These are phyloP conservation scores for Cercospora canescens DNA, from an alignment of 2,329 filamentous ascomycete species.

Conservation along the genomic window DNA sequence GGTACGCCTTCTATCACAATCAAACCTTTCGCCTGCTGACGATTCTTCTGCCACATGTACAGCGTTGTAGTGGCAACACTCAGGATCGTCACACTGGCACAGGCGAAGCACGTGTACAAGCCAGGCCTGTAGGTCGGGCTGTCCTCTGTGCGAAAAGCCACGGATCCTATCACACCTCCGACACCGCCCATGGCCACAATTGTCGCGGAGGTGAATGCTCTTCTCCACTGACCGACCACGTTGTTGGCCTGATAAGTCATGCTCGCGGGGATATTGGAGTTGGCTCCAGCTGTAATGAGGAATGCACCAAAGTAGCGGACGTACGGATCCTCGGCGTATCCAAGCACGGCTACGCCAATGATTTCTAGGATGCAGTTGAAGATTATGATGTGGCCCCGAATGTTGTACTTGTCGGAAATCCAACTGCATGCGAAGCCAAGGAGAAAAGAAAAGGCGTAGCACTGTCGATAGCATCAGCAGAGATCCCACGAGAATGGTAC, in stretches of 20 bases:
- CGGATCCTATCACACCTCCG: slow-evolving; percentile 71
- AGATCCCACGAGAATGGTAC: neutral
- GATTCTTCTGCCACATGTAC: slow-evolving; percentile 12
- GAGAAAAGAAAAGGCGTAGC: slow-evolving; percentile 13
- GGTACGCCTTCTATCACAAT: slow-evolving; percentile 13
- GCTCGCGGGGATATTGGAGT: slow-evolving; percentile 72
- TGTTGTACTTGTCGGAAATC: slow-evolving; percentile 10
- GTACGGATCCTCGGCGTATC: slow-evolving; percentile 56
- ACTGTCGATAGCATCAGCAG: neutral
- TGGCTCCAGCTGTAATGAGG: slow-evolving; percentile 69
- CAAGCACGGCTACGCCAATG: slow-evolving; percentile 71
- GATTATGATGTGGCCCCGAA: slow-evolving; percentile 50
- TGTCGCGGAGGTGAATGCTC: slow-evolving; percentile 48
- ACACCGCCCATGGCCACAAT: slow-evolving; percentile 71
- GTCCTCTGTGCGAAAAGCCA: slow-evolving; percentile 61
- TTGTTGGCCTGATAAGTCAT: slow-evolving; percentile 86
- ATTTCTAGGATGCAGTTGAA: slow-evolving; percentile 64
- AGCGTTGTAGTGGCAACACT: slow-evolving; percentile 10
- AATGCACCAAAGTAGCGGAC: slow-evolving; percentile 75
- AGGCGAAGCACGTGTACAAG: slow-evolving; percentile 9
- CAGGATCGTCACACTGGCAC: slow-evolving; percentile 6
- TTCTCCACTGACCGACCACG: slow-evolving; percentile 84
- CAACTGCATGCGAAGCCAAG: slow-evolving; percentile 2
- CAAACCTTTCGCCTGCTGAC: slow-evolving; percentile 9
- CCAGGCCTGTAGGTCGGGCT: slow-evolving; percentile 10